Base-by-base conservation (phyloP, 805 yeast species). In the Debaryomyces tyrocola region DNA sequence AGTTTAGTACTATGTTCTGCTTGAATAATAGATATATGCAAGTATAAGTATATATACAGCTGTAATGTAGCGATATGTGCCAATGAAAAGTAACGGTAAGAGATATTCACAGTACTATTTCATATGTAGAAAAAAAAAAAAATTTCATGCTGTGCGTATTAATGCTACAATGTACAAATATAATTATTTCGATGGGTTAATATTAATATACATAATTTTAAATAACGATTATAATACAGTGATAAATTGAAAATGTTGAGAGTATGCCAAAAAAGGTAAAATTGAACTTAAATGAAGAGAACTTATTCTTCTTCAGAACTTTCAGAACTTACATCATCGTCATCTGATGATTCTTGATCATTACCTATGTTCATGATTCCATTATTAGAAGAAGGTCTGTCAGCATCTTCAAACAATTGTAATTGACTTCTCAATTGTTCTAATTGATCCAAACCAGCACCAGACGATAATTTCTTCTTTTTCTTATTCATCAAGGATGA, bases 291-390 rank as follows among this genome's bases (percentile, higher is more conserved):
- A 20, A 37, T 28, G 31, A 41, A 38, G 14, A 27, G 24, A 20
- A 37, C 20, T 63, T 66, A 84, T 65, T 85, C 91, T 67, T 86
- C 92, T 66, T 85, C 91, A 6, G 84, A 78, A 61, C 87, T 82
- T 64, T 83, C 85, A 53, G 74, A 69, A 39, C 67, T 61, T 33
- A 62, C 58, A 48, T 81, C 82, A 47, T 73, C 77, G 53, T 82
- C 87, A 47, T 77, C 84, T 49, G 75, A 77, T 39, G 77, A 73
- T 43, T 67, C 73, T 47, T 63, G 63, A 33, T 70, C 72, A 38
- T 63, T 69, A 31, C 66, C 67, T 21, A 63, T 54, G 46, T 60
- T 60, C 62, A 63, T 64, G 27, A 61, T 62, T 45, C 64, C 71
- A 45, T 60, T 40, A n/a, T 55, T 51, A 28, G 54, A 45, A 34